Evolutionary conservation across 2,329 filamentous ascomycete species (phyloP).

Genomic region (Nigrospora oryzae): DNA sequence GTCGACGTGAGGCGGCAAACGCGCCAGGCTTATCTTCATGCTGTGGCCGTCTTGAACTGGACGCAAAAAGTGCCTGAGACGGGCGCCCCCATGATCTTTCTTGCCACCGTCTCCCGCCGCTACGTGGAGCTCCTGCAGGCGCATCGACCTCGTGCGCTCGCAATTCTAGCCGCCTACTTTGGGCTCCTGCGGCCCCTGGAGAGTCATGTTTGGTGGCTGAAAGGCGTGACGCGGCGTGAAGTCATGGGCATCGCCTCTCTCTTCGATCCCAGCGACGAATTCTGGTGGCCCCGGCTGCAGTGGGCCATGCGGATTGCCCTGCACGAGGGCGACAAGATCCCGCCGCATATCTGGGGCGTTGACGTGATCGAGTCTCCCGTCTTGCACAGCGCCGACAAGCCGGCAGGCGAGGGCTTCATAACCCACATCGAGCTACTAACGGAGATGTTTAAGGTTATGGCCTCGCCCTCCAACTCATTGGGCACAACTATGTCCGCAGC

Average conservation of each 20-base stretch:
- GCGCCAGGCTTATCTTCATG: conserved; percentile 52
- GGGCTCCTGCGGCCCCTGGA: conserved; percentile 55
- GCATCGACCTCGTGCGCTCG: conserved; percentile 51
- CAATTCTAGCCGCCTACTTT: conserved; percentile 59
- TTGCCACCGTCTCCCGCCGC: conserved; percentile 53
- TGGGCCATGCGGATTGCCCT: conserved; percentile 52
- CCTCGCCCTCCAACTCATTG: no score
- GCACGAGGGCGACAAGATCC: conserved; percentile 45
- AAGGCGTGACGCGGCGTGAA: conserved; percentile 56
- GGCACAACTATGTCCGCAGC: no score
- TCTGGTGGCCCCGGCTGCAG: conserved; percentile 53
- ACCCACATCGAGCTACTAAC: conserved; percentile 38
- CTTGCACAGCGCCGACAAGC: no score
- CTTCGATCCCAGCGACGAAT: conserved; percentile 45
- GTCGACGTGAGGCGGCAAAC: conserved; percentile 19
- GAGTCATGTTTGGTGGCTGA: conserved; percentile 56
- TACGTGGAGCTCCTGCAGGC: conserved; percentile 52
- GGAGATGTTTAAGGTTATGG: conserved; percentile 20
- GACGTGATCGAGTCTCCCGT: conserved; percentile 29
- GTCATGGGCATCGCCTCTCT: conserved; percentile 54
- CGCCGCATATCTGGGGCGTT: conserved; percentile 47
- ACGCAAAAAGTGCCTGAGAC: conserved; percentile 52
- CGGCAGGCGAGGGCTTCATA: conserved; percentile 8
- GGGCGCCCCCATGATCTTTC: conserved; percentile 52
- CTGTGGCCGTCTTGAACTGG: conserved; percentile 60